Conservation (phyloP, 345 rosid species). For the Aegle marmelos region DNA sequence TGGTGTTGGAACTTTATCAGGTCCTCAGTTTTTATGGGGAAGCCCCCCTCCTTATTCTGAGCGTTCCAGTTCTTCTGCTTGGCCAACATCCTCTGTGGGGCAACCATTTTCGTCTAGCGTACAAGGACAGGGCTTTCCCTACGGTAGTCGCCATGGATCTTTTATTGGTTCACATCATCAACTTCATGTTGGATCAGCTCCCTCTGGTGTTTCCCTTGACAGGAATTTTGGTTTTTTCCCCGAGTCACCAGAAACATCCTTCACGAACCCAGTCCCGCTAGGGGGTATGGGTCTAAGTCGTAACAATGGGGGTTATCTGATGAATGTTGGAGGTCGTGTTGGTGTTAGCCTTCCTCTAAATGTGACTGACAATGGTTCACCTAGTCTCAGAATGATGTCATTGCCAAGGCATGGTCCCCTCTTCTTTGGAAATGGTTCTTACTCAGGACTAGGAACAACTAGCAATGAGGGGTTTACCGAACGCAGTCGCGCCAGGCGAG, state of each 20-base stretch:
- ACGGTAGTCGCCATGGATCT: constrained; percentile 47
- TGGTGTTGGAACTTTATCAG: constrained; percentile 66
- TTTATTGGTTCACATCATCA: constrained; percentile 53
- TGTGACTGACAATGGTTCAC: constrained; percentile 49
- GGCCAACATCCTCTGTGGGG: constrained; percentile 55
- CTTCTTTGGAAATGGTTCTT: constrained; percentile 49
- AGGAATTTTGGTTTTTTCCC: constrained; percentile 50
- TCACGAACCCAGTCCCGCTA: constrained; percentile 39
- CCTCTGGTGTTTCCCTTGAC: constrained; percentile 64
- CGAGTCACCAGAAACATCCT: constrained; percentile 59
- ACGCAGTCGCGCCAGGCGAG: constrained; percentile 40
- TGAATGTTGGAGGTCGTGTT: constrained; percentile 45
- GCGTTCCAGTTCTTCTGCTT: constrained; percentile 50
- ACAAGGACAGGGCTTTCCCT: constrained; percentile 50
- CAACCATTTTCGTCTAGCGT: constrained; percentile 48
- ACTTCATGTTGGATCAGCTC: constrained; percentile 95
- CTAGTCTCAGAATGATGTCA: constrained; percentile 55
- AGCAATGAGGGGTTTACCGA: constrained; percentile 52
- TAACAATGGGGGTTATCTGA: constrained; percentile 39
- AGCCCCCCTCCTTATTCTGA: constrained; percentile 58
- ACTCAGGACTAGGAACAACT: constrained; percentile 41
- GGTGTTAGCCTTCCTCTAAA: constrained; percentile 42
- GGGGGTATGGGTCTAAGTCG: constrained; percentile 44
- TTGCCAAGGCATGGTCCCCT: constrained; percentile 47
- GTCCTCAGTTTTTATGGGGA: constrained; percentile 94